Evolutionary conservation across 1,284 basidiomycete genomes (phyloP).

Genomic region (Hypsizygus ulmarius): DNA sequence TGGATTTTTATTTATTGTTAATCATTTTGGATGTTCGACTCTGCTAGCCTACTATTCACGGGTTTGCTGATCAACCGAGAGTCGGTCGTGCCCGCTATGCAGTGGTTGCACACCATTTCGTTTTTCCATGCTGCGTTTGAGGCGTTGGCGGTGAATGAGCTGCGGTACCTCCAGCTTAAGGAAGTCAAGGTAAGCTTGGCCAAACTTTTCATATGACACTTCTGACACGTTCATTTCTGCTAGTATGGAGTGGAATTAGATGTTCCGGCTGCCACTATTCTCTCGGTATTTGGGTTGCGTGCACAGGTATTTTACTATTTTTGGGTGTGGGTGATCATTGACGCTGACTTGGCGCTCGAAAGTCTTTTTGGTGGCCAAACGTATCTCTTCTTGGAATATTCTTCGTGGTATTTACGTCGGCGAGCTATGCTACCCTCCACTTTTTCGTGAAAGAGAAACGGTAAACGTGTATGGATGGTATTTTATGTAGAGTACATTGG

Average conservation of each 20-base stretch:
- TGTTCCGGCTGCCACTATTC: constrained; percentile 89
- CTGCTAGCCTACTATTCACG: constrained; percentile 83
- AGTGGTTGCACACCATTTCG: constrained; percentile 87
- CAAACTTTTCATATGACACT: neutral
- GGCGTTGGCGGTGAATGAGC: constrained; percentile 92
- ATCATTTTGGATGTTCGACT: constrained; percentile 3
- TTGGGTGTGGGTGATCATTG: neutral
- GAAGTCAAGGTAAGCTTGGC: constrained; percentile 69
- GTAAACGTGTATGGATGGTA: constrained; percentile 32
- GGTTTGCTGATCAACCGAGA: constrained; percentile 94
- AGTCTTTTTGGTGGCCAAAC: constrained; percentile 98
- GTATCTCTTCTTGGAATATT: constrained; percentile 80
- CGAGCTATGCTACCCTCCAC: constrained; percentile 80
- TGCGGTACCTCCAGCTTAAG: constrained; percentile 90
- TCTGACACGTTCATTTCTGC: neutral
- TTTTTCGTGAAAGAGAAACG: constrained; percentile 90
- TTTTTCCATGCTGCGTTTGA: constrained; percentile 99
- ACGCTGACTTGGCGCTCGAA: constrained; percentile 9
- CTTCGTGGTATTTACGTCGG: constrained; percentile 72
- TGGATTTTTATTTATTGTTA: neutral
- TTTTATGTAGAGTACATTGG: constrained; percentile 8
- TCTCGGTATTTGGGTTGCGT: constrained; percentile 86
- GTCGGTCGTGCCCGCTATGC: constrained; percentile 68
- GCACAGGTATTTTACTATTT: constrained; percentile 54
- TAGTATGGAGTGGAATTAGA: constrained; percentile 93